A percentile compares a stretch with the other conserved stretches of the same genome.
phyloP scores from a whole-genome alignment of 139 green algal species.

The Chlamydomonas sphaeroides region DNA sequence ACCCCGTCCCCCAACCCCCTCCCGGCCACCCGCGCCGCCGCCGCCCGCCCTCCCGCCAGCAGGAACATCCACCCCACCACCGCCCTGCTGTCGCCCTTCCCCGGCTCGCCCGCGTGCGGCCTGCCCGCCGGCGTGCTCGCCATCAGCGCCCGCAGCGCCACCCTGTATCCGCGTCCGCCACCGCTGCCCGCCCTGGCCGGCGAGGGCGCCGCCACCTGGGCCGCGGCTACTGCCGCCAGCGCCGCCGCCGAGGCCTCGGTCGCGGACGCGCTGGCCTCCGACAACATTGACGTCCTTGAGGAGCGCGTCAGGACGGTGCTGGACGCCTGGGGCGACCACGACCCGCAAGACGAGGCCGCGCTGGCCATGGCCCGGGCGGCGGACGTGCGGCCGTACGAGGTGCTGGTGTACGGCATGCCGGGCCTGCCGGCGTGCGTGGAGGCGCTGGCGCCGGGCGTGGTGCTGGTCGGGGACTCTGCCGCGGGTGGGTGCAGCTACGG shows the following conservation, averaged over 20 bases:
- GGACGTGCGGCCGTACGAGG: constrained; percentile 2
- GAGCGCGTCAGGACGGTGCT: not conserved
- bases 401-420: constrained; percentile 13
- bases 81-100: constrained; percentile 15
- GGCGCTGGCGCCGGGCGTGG: constrained; percentile 5
- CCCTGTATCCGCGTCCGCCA: not conserved
- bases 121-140: not conserved
- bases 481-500: not conserved
- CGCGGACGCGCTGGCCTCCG: not conserved
- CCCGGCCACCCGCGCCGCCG: no score
- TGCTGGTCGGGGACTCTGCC: constrained; percentile 1
- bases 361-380: not conserved
- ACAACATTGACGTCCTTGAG: not conserved
- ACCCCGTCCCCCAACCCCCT: no score
- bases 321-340: not conserved
- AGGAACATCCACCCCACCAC: constrained; percentile 45
- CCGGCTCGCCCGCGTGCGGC: not conserved
- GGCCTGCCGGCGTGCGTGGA: constrained; percentile 14
- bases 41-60: no score
- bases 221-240: not conserved
- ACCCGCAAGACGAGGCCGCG: constrained; percentile 2
- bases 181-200: not conserved
- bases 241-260: no score
- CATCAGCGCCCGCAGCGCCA: constrained; percentile 4
- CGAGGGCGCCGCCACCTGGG: not conserved